Conservation (phyloP, 345 rosid species). For the Ailanthus altissimus region DNA sequence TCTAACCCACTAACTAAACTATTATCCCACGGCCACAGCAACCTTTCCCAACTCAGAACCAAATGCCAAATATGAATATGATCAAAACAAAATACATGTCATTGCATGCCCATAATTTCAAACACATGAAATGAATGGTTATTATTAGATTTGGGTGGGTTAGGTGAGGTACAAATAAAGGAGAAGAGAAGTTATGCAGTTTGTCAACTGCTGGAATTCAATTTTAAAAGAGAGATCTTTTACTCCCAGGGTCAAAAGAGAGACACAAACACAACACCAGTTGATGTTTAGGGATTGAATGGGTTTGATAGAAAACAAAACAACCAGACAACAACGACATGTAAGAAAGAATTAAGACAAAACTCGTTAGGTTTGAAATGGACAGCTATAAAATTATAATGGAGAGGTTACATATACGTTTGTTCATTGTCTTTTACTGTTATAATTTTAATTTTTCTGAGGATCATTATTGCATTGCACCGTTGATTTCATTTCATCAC, state of each 20-base stretch:
- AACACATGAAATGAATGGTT: no score
- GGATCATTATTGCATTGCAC: no score
- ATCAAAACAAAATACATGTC: not conserved
- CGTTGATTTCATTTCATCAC: no score
- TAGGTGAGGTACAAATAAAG: not conserved
- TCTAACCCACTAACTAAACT: not conserved
- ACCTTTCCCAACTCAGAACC: not conserved
- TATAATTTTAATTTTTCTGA: no score
- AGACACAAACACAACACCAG: not conserved
- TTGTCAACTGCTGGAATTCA: not conserved
- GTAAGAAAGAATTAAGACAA: not conserved
- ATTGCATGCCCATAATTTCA: not conserved
- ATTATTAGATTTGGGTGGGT: constrained; percentile 1
- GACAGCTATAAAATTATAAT: no score
- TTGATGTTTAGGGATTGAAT: not conserved
- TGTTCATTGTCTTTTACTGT: no score
- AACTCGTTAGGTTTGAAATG: not conserved
- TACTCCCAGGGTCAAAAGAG: not conserved
- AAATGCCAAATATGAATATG: not conserved
- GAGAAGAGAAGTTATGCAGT: not conserved
- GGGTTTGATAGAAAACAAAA: not conserved
- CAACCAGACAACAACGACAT: not conserved
- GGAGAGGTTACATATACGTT: no score
- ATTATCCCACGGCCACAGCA: not conserved
- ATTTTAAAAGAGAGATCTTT: not conserved